phyloP scores from a whole-genome alignment of 2,329 filamentous ascomycete species.

The Myriosclerotinia curreyana region DNA sequence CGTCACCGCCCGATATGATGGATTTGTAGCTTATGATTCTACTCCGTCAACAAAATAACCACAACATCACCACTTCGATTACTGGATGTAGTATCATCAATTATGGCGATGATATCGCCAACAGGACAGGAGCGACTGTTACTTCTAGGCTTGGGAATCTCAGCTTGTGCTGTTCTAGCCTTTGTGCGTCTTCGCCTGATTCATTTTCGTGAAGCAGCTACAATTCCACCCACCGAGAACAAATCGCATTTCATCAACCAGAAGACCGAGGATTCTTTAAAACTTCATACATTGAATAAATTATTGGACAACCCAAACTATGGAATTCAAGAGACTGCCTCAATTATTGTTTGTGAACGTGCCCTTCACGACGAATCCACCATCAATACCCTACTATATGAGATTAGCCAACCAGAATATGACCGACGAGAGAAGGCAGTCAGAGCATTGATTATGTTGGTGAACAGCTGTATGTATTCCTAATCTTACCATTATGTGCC shows the following conservation, averaged over 20 bases:
- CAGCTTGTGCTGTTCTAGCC: slow-evolving; percentile 56
- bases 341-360: slow-evolving; percentile 55
- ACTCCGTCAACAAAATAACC: neutral
- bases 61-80: slow-evolving; percentile 6
- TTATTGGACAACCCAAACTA: slow-evolving; percentile 69
- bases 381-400: slow-evolving; percentile 52
- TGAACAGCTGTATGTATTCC: slow-evolving; percentile 45
- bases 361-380: slow-evolving; percentile 57
- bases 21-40: slow-evolving; percentile 5
- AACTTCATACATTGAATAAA: slow-evolving; percentile 62
- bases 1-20: slow-evolving; percentile 14
- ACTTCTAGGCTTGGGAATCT: slow-evolving; percentile 42
- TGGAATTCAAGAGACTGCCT: slow-evolving; percentile 66
- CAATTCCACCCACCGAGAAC: slow-evolving; percentile 61
- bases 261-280: slow-evolving; percentile 69
- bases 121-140: slow-evolving; percentile 34
- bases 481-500: neutral
- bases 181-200: slow-evolving; percentile 58
- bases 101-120: slow-evolving; percentile 37
- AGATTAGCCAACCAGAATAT: slow-evolving; percentile 58
- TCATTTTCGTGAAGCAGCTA: slow-evolving; percentile 60
- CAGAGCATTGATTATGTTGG: slow-evolving; percentile 54
- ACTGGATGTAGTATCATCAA: slow-evolving; percentile 30
- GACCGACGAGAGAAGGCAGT: slow-evolving; percentile 57
- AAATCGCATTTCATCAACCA: slow-evolving; percentile 73